Evolutionary conservation across 176 grass and related monocot genomes (phyloP), one percentile per base, ranked within the genome.

Genomic region (Oropetium thomaeum): DNA sequence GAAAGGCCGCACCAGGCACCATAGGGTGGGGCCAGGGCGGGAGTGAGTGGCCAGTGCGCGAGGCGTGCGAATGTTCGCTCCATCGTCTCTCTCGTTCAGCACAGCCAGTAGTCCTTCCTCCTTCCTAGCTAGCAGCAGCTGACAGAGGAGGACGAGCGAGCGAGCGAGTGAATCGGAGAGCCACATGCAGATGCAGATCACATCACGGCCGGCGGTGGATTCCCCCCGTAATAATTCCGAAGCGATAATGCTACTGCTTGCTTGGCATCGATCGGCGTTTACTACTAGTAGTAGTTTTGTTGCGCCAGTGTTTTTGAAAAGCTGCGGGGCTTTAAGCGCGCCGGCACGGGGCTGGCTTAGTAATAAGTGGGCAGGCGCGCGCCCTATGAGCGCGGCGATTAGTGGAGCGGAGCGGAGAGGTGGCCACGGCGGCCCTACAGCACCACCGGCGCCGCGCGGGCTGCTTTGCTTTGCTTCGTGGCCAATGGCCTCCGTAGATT

Each of bases 401-500:
- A 88, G 80, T 77, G 61, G 78, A 52, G 82, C n/a, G 77, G 81
- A 64, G 78, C 41, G 71, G 75, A 72, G 59, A 81, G 61, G 69
- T 71, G 52, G 79, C 79, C 38, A 29, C 39, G 25, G 25, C 25
- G 76, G 49, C 71, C 75, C 64, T 71, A 80, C 67, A 9, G 34
- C 7, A 23, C 10, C 80, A 33, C 53, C 53, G 53, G 53, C 52
- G 53, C 53, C 9, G 53, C 53, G 52, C 52, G 22, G 52, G n/a
- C n/a, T n/a, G n/a, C n/a, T n/a, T 20, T 38, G 78, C 62, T 71
- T 87, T 66, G 81, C 73, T 90, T 85, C 69, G 35, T 66, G 79
- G 71, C 80, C 87, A 93, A 87, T 90, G 84, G 79, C 39, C 41
- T 61, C 49, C 29, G 35, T n/a, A 84, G 83, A 90, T 93, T 93